Evolutionary conservation across 345 rosid genomes (phyloP).

Genomic region (Lepidium africanum): DNA sequence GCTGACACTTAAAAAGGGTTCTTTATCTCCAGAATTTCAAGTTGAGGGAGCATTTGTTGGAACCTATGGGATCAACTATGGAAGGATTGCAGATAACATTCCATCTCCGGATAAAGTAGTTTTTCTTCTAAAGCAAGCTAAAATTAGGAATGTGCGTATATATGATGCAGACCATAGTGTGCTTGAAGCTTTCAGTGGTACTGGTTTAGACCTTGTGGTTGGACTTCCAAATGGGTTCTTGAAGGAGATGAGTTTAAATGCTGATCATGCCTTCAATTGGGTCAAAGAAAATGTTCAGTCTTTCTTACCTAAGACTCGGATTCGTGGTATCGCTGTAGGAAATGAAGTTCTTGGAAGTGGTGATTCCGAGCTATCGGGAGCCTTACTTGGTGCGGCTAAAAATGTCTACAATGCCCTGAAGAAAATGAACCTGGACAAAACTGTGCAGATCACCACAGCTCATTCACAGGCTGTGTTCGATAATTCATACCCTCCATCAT

Average conservation of each 20-base stretch:
- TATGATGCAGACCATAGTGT: conserved; percentile 84
- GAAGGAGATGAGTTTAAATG: conserved; percentile 63
- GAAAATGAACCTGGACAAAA: conserved; percentile 47
- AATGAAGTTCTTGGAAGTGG: conserved; percentile 77
- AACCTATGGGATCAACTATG: conserved; percentile 93
- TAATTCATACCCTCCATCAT: conserved; percentile 87
- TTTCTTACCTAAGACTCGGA: conserved; percentile 72
- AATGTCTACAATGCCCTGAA: conserved; percentile 61
- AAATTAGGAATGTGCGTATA: conserved; percentile 81
- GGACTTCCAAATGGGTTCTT: conserved; percentile 73
- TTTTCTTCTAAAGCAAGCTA: conserved; percentile 64
- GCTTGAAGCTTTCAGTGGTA: conserved; percentile 80
- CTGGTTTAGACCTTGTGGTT: conserved; percentile 77
- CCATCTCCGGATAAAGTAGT: conserved; percentile 90
- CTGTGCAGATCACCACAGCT: conserved; percentile 76
- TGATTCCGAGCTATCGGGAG: conserved; percentile 51
- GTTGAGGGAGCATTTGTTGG: conserved; percentile 62
- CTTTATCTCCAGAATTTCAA: conserved; percentile 31
- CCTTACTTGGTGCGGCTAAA: conserved; percentile 70
- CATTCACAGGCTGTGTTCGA: conserved; percentile 91
- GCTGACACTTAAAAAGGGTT: not conserved
- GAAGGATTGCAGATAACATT: conserved; percentile 86
- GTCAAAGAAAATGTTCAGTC: conserved; percentile 79
- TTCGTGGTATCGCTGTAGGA: conserved; percentile 85
- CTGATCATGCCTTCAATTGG: conserved; percentile 75